Conservation (phyloP, 805 yeast genomes). For the Candida lessepsii region DNA sequence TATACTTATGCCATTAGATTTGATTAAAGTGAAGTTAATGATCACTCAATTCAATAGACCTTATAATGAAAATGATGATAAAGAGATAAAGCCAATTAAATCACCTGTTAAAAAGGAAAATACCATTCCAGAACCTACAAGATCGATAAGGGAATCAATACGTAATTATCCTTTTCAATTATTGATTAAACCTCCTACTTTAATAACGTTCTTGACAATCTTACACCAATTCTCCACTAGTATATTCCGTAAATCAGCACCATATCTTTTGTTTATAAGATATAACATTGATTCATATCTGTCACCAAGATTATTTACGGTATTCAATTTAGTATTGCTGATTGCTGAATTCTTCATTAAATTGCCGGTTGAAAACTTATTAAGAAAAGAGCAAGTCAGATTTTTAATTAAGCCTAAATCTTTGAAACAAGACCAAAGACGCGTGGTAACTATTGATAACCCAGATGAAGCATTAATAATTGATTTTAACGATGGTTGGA, state of each 20-base stretch:
- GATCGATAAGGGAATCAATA: conserved; percentile 74
- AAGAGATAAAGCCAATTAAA: not conserved
- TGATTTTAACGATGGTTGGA: conserved; percentile 48
- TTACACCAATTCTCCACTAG: conserved; percentile 60
- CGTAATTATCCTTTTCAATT: conserved; percentile 54
- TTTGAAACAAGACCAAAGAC: conserved; percentile 31
- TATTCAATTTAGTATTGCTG: conserved; percentile 59
- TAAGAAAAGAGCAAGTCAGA: conserved; percentile 79
- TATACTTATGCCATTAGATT: conserved; percentile 73
- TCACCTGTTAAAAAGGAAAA: not conserved
- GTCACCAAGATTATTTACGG: conserved; percentile 58
- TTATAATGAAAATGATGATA: conserved; percentile 7
- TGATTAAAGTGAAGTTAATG: conserved; percentile 75
- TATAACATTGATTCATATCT: conserved; percentile 66
- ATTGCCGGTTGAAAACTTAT: conserved; percentile 83
- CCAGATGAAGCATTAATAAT: conserved; percentile 55
- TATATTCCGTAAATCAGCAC: conserved; percentile 65
- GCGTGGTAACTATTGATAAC: conserved; percentile 43
- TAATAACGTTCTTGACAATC: conserved; percentile 45
- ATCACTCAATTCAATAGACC: conserved; percentile 57
- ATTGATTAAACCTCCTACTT: conserved; percentile 55
- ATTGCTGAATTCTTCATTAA: conserved; percentile 68
- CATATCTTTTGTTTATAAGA: conserved; percentile 56
- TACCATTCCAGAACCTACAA: conserved; percentile 16
- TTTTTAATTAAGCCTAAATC: conserved; percentile 49